Conservation (phyloP, 352 stramenopile species). For the Plasmopara muralis region DNA sequence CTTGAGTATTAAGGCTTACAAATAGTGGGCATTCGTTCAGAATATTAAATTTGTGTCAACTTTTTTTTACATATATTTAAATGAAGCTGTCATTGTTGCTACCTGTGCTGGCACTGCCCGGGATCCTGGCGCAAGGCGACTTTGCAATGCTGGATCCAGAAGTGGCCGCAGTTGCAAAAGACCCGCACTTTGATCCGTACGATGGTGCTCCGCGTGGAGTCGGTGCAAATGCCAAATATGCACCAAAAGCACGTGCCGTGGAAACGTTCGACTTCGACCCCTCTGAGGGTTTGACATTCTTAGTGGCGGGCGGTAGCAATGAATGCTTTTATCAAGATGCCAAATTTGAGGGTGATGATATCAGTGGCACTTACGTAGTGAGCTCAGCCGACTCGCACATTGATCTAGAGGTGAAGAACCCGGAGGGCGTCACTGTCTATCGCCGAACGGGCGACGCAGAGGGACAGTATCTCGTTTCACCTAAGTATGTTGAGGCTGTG, state of each 20-base stretch:
- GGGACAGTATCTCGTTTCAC: conserved; percentile 59
- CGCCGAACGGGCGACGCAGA: conserved; percentile 54
- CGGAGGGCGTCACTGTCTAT: conserved; percentile 45
- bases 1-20: background rate
- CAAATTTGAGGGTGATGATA: conserved; percentile 56
- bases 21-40: no score
- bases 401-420: conserved; percentile 70
- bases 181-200: conserved; percentile 61
- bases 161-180: conserved; percentile 29
- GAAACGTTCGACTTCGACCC: conserved; percentile 78
- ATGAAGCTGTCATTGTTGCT: conserved; percentile 1
- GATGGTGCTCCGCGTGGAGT: conserved; percentile 25
- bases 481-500: conserved; percentile 31
- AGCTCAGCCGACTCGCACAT: conserved; percentile 68
- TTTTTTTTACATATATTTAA: background rate
- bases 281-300: conserved; percentile 76
- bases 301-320: conserved; percentile 31
- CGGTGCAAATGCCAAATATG: conserved; percentile 23
- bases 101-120: conserved; percentile 8
- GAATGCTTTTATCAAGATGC: conserved; percentile 71
- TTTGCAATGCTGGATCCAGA: conserved; percentile 34
- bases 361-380: conserved; percentile 66
- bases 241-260: conserved; percentile 36
- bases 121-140: conserved; percentile 22
- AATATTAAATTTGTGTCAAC: background rate